Conservation (phyloP, 2,329 filamentous ascomycete species). For the Diaporthe nobilis region DNA sequence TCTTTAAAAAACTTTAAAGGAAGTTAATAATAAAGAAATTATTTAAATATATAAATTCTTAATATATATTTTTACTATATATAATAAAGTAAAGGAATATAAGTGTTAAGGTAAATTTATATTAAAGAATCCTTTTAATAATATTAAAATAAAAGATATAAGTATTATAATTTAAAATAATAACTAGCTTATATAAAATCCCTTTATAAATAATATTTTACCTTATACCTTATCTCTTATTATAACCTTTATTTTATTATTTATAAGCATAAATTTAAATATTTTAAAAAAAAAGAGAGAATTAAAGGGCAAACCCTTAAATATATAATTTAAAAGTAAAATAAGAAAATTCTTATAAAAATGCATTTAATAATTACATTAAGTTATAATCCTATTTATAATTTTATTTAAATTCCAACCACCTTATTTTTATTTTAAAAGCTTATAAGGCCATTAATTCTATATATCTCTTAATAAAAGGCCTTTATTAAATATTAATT, state of each 20-base stretch:
- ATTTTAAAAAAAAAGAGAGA: not conserved
- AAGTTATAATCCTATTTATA: too few species aligned
- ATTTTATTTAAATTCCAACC: not conserved
- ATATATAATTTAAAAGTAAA: not conserved
- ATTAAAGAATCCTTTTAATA: not conserved
- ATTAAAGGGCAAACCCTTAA: not conserved
- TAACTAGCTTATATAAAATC: not conserved
- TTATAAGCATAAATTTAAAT: not conserved
- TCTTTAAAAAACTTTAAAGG: too few species aligned
- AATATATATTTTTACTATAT: too few species aligned
- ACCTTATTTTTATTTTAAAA: not conserved
- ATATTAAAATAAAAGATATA: too few species aligned
- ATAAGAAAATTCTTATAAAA: not conserved
- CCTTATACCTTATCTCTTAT: not conserved
- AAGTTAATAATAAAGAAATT: not conserved
- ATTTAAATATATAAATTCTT: too few species aligned
- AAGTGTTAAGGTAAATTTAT: not conserved
- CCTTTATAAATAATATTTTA: not conserved
- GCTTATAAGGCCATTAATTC: not conserved
- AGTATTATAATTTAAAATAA: too few species aligned
- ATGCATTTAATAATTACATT: not conserved
- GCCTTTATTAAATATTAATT: not conserved
- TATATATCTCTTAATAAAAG: not conserved
- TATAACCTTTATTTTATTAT: not conserved
- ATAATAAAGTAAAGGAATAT: too few species aligned